Conservation (phyloP, 2,329 filamentous ascomycete genomes). For the Sphaerulina musiva region DNA sequence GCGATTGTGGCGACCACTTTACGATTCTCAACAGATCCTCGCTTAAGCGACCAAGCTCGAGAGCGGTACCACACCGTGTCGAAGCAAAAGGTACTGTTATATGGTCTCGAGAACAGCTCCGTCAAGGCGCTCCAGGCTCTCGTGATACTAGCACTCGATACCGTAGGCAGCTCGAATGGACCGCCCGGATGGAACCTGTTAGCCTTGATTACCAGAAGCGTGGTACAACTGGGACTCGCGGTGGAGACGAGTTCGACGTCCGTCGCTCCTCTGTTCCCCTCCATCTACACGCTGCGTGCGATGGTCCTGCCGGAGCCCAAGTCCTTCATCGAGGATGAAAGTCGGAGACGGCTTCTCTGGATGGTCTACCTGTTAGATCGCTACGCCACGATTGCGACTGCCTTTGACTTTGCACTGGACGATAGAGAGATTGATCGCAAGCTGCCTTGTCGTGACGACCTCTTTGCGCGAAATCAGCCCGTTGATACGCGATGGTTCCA, state of each 20-base stretch:
- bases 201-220: slow-evolving; percentile 78
- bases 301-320: slow-evolving; percentile 77
- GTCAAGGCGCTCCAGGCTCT: slow-evolving; percentile 82
- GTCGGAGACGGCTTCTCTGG: slow-evolving; percentile 79
- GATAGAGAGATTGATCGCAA: slow-evolving; percentile 85
- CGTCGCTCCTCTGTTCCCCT: slow-evolving; percentile 70
- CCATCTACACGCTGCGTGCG: slow-evolving; percentile 81
- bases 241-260: slow-evolving; percentile 75
- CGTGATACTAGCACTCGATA: slow-evolving; percentile 77
- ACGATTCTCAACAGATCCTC: slow-evolving; percentile 70
- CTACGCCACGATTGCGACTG: slow-evolving; percentile 83
- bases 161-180: slow-evolving; percentile 80
- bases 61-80: slow-evolving; percentile 71
- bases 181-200: slow-evolving; percentile 89
- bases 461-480: slow-evolving; percentile 75
- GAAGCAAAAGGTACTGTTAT: slow-evolving; percentile 79
- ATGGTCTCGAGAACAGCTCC: slow-evolving; percentile 82
- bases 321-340: slow-evolving; percentile 86
- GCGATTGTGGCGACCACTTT: slow-evolving; percentile 84
- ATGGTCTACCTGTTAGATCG: slow-evolving; percentile 87
- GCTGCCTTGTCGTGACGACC: slow-evolving; percentile 78
- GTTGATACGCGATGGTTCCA: slow-evolving; percentile 81
- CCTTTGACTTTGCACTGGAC: slow-evolving; percentile 83
- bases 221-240: slow-evolving; percentile 78
- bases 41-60: slow-evolving; percentile 66